A percentile compares a stretch with the other conserved stretches of the same genome.
Conservation (phyloP, 176 grass and related monocot genomes). For the Chloris gayana region DNA sequence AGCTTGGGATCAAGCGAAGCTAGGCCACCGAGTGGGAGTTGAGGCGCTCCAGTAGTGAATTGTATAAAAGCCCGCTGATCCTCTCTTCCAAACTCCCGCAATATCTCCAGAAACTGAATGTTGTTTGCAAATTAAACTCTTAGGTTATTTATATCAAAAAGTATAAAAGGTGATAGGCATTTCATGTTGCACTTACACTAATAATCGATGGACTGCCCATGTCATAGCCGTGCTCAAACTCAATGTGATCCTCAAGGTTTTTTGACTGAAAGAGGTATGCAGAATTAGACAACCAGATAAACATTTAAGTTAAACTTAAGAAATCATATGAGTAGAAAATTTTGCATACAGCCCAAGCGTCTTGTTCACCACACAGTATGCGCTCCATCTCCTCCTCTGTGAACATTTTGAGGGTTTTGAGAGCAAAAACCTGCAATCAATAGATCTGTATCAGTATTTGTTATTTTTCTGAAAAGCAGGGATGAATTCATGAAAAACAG, state of each 20-base stretch:
- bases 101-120: conserved; percentile 67
- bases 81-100: conserved; percentile 56
- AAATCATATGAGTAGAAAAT: not conserved
- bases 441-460: not conserved
- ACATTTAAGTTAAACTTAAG: not conserved
- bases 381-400: conserved; percentile 65
- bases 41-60: conserved; percentile 70
- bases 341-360: conserved; percentile 60
- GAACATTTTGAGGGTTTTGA: conserved; percentile 55
- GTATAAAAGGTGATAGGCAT: not conserved
- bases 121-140: not conserved
- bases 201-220: conserved; percentile 37
- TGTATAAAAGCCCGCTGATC: conserved; percentile 64
- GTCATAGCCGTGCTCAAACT: conserved; percentile 67
- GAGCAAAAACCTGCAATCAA: conserved; percentile 53
- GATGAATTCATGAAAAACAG: not conserved
- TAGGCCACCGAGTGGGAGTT: conserved; percentile 65
- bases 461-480: not conserved
- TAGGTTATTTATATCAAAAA: not conserved
- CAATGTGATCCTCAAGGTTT: conserved; percentile 59
- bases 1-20: conserved; percentile 63
- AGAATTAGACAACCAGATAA: conserved; percentile 32
- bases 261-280: conserved; percentile 41
- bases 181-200: conserved; percentile 44
- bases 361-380: conserved; percentile 71